A percentile compares a stretch with the other conserved stretches of the same genome.
Evolutionary conservation across 164 flowering plant genomes (phyloP).

Genomic region (Buxus sempervirens): DNA sequence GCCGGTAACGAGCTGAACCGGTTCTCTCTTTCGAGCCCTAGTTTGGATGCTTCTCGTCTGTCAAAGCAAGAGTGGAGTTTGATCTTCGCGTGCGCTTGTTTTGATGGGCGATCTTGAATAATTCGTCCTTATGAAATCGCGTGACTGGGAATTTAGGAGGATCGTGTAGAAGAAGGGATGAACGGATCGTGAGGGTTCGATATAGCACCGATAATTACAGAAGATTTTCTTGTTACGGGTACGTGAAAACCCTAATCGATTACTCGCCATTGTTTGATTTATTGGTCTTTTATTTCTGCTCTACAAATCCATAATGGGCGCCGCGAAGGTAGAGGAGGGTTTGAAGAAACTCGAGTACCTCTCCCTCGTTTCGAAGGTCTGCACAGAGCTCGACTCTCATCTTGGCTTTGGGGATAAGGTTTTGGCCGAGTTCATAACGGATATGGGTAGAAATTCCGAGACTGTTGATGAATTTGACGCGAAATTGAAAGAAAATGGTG

Average conservation of each 20-base stretch:
- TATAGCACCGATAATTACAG: not conserved
- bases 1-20: no score
- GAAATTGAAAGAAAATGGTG: conserved; percentile 69
- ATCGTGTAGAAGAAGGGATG: not conserved
- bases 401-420: conserved; percentile 73
- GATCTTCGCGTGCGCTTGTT: no score
- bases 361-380: conserved; percentile 86
- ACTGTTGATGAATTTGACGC: conserved; percentile 68
- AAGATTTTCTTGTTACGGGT: conserved; percentile 8
- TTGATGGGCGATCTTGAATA: no score
- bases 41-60: no score
- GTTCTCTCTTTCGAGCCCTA: no score
- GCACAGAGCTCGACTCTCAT: conserved; percentile 77
- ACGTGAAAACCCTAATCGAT: conserved; percentile 10
- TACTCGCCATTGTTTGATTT: not conserved
- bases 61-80: no score
- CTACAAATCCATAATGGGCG: conserved; percentile 10
- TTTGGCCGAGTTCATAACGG: conserved; percentile 78
- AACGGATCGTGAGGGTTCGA: not conserved
- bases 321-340: conserved; percentile 28
- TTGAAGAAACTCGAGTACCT: conserved; percentile 73
- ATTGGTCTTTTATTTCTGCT: not conserved
- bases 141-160: no score
- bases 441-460: conserved; percentile 53
- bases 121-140: no score